Conservation (phyloP, 805 yeast genomes). For the Saitoella complicata region DNA sequence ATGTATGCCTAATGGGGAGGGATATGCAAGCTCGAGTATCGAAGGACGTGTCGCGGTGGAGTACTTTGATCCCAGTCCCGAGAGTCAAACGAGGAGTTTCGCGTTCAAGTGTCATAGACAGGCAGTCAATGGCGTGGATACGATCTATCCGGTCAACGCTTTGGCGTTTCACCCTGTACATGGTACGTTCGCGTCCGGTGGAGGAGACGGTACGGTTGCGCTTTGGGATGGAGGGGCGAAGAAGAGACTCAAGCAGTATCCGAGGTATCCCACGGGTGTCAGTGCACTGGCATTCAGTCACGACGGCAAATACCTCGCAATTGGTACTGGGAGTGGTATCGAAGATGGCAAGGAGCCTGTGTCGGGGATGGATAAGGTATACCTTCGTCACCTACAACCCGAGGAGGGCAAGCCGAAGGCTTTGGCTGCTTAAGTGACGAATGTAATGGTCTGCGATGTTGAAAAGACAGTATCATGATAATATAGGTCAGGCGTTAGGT, state of each 20-base stretch:
- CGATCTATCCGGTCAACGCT: slow-evolving; percentile 38
- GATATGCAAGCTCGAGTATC: slow-evolving; percentile 44
- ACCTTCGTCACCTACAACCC: too few species aligned
- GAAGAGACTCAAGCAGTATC: slow-evolving; percentile 29
- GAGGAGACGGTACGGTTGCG: slow-evolving; percentile 35
- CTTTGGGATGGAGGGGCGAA: slow-evolving; percentile 34
- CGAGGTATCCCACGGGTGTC: slow-evolving; percentile 24
- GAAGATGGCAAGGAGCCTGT: too few species aligned
- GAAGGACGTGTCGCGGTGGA: slow-evolving; percentile 74
- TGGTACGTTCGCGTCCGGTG: slow-evolving; percentile 33
- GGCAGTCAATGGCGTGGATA: slow-evolving; percentile 27
- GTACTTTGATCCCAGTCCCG: slow-evolving; percentile 36
- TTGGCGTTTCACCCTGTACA: slow-evolving; percentile 27
- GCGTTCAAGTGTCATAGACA: slow-evolving; percentile 72
- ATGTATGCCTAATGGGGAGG: slow-evolving; percentile 34
- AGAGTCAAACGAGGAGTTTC: slow-evolving; percentile 32
- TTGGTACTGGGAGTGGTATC: slow-evolving; percentile 16
- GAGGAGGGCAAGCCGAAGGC: too few species aligned
- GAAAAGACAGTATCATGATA: too few species aligned
- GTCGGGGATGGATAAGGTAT: too few species aligned
- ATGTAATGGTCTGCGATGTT: too few species aligned
- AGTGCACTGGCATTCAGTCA: slow-evolving; percentile 25
- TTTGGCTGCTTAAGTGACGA: too few species aligned
- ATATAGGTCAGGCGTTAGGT: too few species aligned
- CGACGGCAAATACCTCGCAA: slow-evolving; percentile 23